Evolutionary conservation across 768 basidiomycete genomes (phyloP).

Genomic region (Glaciozyma martinii): DNA sequence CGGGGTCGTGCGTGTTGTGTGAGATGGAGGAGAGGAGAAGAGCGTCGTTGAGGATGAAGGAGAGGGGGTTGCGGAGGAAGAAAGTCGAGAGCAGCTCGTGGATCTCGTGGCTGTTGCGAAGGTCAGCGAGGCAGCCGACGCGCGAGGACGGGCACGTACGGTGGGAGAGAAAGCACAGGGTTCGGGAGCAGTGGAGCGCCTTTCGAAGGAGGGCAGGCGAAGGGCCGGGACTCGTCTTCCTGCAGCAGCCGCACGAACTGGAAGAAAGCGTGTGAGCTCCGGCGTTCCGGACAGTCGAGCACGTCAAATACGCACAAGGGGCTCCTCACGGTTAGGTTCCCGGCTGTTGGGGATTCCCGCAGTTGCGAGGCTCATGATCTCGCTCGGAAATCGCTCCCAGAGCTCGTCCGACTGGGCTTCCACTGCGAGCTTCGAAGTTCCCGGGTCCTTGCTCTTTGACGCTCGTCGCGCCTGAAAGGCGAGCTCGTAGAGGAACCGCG

Average conservation of each 20-base stretch:
- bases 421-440: neutral
- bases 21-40: neutral
- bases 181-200: neutral
- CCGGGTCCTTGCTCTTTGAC: neutral
- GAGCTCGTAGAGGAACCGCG: neutral
- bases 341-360: neutral
- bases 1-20: neutral
- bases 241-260: neutral
- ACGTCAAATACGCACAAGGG: neutral
- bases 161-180: neutral
- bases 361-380: neutral
- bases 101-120: neutral
- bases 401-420: neutral
- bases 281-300: neutral
- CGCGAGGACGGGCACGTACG: neutral
- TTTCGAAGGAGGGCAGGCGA: neutral
- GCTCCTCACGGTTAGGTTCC: neutral
- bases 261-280: neutral
- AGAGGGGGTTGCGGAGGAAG: neutral
- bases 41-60: constrained; percentile 1
- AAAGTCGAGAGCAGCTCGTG: neutral
- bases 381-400: neutral
- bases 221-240: neutral
- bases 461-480: neutral
- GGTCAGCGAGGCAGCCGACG: neutral